Evolutionary conservation across 495 filamentous ascomycete genomes (phyloP).

Genomic region (Evernia prunastri): DNA sequence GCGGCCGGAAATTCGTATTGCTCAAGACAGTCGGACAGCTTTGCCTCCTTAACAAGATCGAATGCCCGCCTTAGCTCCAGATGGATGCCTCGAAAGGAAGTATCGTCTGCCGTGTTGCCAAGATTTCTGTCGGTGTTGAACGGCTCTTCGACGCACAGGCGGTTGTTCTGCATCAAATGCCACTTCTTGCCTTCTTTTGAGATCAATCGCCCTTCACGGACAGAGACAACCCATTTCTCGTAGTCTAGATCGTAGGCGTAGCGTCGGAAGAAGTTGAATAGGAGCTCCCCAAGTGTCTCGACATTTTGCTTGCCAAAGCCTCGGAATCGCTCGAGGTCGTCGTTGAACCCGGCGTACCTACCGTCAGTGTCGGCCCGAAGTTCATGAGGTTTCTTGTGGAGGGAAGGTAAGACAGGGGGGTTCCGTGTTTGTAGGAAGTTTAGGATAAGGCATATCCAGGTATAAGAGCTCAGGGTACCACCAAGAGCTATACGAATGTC

Average conservation of each 20-base stretch:
- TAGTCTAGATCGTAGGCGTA: slow-evolving; percentile 93
- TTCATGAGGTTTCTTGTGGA: slow-evolving; percentile 70
- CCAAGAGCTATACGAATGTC: slow-evolving; percentile 60
- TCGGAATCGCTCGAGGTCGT: slow-evolving; percentile 65
- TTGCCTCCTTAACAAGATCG: slow-evolving; percentile 64
- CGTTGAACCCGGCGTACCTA: slow-evolving; percentile 68
- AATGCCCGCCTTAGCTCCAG: slow-evolving; percentile 84
- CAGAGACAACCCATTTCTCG: slow-evolving; percentile 73
- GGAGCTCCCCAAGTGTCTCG: slow-evolving; percentile 70
- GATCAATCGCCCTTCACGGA: slow-evolving; percentile 76
- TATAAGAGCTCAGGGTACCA: slow-evolving; percentile 94
- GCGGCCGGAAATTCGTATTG: slow-evolving; percentile 79
- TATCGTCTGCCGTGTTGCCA: slow-evolving; percentile 93
- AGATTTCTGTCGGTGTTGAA: slow-evolving; percentile 93
- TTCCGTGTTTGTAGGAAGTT: slow-evolving; percentile 89
- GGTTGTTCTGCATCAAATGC: slow-evolving; percentile 68
- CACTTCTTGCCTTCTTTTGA: slow-evolving; percentile 82
- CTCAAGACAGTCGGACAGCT: slow-evolving; percentile 74
- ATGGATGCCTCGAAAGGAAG: slow-evolving; percentile 84
- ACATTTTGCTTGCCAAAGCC: slow-evolving; percentile 75
- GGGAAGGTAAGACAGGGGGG: slow-evolving; percentile 78
- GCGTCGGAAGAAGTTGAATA: slow-evolving; percentile 91
- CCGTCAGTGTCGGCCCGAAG: slow-evolving; percentile 54
- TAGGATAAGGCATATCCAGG: slow-evolving; percentile 99
- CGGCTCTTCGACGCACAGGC: slow-evolving; percentile 91